Evolutionary conservation across 495 filamentous ascomycete species (phyloP).

Genomic region (Xylaria telfairii): DNA sequence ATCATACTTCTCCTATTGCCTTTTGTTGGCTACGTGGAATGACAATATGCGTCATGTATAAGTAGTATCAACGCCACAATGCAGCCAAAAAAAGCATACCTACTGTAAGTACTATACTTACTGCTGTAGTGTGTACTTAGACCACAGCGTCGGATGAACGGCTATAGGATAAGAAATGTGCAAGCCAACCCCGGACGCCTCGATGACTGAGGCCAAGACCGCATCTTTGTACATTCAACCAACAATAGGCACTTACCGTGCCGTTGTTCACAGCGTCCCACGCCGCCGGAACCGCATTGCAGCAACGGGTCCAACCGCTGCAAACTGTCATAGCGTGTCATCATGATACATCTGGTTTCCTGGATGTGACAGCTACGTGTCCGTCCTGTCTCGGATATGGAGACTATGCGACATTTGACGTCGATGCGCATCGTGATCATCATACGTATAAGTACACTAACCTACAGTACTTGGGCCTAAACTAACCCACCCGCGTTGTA

Average conservation of each 20-base stretch:
- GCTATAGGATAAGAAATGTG: not conserved
- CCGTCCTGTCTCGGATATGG: not conserved
- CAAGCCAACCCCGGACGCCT: not conserved
- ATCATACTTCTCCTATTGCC: too few relatives aligned
- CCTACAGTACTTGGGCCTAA: too few relatives aligned
- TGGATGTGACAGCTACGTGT: not conserved
- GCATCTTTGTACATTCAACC: not conserved
- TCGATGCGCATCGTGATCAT: slow-evolving; percentile 4
- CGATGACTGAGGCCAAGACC: not conserved
- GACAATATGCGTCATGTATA: too few relatives aligned
- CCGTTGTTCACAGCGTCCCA: slow-evolving; percentile 10
- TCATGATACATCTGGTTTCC: not conserved
- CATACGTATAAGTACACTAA: too few relatives aligned
- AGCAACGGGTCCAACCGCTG: slow-evolving; percentile 9
- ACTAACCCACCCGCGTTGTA: not conserved
- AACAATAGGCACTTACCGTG: too few relatives aligned
- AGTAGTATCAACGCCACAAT: not conserved
- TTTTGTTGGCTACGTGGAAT: too few relatives aligned
- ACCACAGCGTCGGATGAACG: not conserved
- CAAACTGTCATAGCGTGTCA: not conserved
- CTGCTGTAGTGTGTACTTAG: too few relatives aligned
- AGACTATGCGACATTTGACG: not conserved
- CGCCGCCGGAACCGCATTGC: slow-evolving; percentile 19
- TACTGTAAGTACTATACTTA: too few relatives aligned
- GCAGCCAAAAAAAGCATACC: too few relatives aligned